Conservation (phyloP, 768 basidiomycete genomes). For the Kwoniella europaea region DNA sequence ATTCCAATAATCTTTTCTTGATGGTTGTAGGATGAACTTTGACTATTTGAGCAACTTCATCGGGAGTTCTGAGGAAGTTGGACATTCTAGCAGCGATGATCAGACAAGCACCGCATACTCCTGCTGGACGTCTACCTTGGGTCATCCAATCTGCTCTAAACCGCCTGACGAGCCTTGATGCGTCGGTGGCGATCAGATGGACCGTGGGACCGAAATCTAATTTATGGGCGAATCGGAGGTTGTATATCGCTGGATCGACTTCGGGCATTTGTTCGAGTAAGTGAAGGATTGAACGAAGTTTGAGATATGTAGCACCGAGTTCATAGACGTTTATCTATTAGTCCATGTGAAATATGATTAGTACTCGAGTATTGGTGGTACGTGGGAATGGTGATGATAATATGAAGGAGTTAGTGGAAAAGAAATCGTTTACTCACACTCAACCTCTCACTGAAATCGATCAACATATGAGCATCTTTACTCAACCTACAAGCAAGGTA, state of each 20-base stretch:
- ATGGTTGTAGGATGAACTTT: slow-evolving; percentile 97
- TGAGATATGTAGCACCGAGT: slow-evolving; percentile 92
- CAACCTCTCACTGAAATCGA: slow-evolving; percentile 96
- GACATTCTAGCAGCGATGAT: slow-evolving; percentile 97
- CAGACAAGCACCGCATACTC: slow-evolving; percentile 94
- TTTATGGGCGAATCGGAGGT: slow-evolving; percentile 88
- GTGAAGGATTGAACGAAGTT: slow-evolving; percentile 70
- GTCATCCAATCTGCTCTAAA: slow-evolving; percentile 99
- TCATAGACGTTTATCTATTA: slow-evolving; percentile 89
- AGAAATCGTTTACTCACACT: slow-evolving; percentile 64
- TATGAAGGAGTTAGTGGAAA: background rate
- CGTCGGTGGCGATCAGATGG: slow-evolving; percentile 87
- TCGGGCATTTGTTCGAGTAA: slow-evolving; percentile 69
- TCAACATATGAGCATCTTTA: slow-evolving; percentile 95
- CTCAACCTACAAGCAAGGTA: slow-evolving; percentile 92
- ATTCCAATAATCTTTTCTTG: slow-evolving; percentile 91
- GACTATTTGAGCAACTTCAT: slow-evolving; percentile 97
- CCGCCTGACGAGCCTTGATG: slow-evolving; percentile 86
- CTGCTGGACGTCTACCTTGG: slow-evolving; percentile 89
- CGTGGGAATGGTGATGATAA: background rate
- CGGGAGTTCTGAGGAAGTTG: slow-evolving; percentile 87
- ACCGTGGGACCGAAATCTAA: slow-evolving; percentile 77
- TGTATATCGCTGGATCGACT: slow-evolving; percentile 95
- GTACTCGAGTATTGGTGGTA: background rate
- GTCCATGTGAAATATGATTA: too few species aligned